These are phyloP conservation scores for Cryptococcus wingfieldii DNA, from an alignment of 1,284 basidiomycete genomes.

Conservation along the genomic window DNA sequence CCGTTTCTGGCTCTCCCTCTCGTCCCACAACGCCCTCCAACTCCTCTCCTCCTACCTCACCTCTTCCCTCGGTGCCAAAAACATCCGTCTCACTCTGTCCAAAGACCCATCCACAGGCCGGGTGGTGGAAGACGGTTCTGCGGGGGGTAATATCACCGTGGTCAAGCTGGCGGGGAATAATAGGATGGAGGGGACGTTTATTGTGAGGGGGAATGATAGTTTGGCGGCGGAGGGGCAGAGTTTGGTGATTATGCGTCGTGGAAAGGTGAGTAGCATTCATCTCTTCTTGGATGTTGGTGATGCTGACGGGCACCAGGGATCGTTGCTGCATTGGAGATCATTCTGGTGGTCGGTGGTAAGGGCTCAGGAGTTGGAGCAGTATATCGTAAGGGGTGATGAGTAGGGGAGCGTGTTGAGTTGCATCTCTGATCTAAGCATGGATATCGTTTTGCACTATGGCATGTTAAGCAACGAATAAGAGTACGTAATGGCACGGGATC, in stretches of 20 bases:
- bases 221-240: constrained; percentile 31
- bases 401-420: not conserved
- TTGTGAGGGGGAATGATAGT: constrained; percentile 28
- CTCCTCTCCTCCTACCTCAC: constrained; percentile 26
- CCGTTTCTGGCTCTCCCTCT: constrained; percentile 44
- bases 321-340: constrained; percentile 44
- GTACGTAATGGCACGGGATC: too few species aligned
- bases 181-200: constrained; percentile 33
- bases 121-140: not conserved
- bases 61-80: constrained; percentile 21
- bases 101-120: not conserved
- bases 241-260: constrained; percentile 37
- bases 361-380: constrained; percentile 30
- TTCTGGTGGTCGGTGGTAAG: constrained; percentile 46
- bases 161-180: constrained; percentile 37
- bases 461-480: too few species aligned
- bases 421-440: too few species aligned
- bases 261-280: constrained; percentile 24
- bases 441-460: too few species aligned
- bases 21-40: constrained; percentile 22
- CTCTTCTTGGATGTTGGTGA: not conserved
- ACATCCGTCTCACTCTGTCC: constrained; percentile 13
- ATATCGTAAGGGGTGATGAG: constrained; percentile 36
- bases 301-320: constrained; percentile 26
- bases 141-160: constrained; percentile 20